Evolutionary conservation across 257 asterid genomes (phyloP).

Genomic region (Nyctanthes arbortristis): DNA sequence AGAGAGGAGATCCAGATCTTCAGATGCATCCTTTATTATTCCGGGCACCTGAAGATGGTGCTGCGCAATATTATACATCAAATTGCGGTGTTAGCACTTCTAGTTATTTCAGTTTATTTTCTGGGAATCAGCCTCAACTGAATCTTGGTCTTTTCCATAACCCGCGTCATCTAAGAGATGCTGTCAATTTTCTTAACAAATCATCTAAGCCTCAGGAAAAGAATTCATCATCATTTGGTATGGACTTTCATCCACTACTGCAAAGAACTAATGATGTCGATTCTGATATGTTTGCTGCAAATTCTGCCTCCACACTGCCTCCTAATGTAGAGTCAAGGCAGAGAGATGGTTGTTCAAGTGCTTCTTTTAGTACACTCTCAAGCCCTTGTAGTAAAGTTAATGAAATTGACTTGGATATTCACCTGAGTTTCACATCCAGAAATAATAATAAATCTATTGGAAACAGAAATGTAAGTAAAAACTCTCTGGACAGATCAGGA

Average conservation of each 20-base stretch:
- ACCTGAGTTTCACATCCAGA: constrained; percentile 57
- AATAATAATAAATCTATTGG: constrained; percentile 38
- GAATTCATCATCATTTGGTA: constrained; percentile 42
- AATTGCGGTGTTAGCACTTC: constrained; percentile 37
- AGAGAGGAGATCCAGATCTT: constrained; percentile 61
- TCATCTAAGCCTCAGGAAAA: constrained; percentile 53
- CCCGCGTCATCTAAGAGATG: constrained; percentile 65
- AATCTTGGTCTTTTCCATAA: constrained; percentile 74
- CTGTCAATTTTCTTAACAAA: constrained; percentile 62
- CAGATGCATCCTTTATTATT: constrained; percentile 97
- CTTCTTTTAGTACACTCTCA: constrained; percentile 37
- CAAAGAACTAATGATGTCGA: constrained; percentile 57
- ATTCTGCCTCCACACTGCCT: constrained; percentile 35
- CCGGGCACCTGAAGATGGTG: constrained; percentile 67
- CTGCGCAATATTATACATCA: constrained; percentile 47
- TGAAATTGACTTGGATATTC: constrained; percentile 75
- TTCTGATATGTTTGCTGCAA: constrained; percentile 32
- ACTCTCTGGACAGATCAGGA: constrained; percentile 24
- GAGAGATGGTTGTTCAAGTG: constrained; percentile 35
- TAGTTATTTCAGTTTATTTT: constrained; percentile 53
- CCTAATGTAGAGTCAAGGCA: constrained; percentile 41
- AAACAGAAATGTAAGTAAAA: constrained; percentile 29
- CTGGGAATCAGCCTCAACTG: constrained; percentile 72
- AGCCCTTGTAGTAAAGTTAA: constrained; percentile 41
- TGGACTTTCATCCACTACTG: constrained; percentile 87